Percentiles rank a stretch among this genome's conserved stretches.
Evolutionary conservation across 2,329 filamentous ascomycete genomes (phyloP).

Genomic region (Aspergillus sp.): DNA sequence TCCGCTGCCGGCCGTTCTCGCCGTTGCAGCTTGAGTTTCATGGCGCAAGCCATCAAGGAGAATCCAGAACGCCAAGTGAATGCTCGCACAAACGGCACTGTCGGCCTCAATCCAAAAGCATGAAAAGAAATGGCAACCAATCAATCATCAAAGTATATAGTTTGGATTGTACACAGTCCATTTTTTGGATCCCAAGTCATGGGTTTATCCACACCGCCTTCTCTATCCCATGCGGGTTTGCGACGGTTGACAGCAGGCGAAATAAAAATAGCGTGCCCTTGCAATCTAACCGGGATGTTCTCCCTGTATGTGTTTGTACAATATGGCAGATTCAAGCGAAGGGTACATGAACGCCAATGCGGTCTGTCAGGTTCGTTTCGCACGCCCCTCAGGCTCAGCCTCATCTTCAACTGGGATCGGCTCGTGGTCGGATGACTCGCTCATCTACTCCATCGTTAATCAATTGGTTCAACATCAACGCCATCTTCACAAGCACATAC

Average conservation of each 20-base stretch:
- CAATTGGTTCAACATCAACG: neutral
- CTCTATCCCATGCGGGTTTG: neutral
- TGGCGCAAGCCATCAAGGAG: neutral
- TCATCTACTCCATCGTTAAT: slow-evolving; percentile 30
- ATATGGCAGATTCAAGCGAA: neutral
- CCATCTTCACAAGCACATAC: slow-evolving; percentile 22
- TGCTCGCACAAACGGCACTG: neutral
- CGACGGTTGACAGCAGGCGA: neutral
- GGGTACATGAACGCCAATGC: neutral
- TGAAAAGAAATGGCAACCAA: neutral
- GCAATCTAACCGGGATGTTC: neutral
- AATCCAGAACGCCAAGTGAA: neutral
- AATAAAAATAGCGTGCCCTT: neutral
- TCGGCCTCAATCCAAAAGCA: neutral
- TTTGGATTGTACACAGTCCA: neutral
- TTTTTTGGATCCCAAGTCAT: neutral
- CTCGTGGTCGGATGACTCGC: slow-evolving; percentile 20
- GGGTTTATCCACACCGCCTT: neutral
- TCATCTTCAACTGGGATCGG: slow-evolving; percentile 18
- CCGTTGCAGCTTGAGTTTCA: slow-evolving; percentile 1
- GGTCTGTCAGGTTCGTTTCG: slow-evolving; percentile 30
- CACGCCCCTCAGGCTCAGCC: slow-evolving; percentile 20
- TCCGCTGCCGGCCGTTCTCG: neutral
- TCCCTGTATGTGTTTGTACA: slow-evolving; percentile 1
- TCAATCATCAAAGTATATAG: neutral